Evolutionary conservation across 2,329 filamentous ascomycete species (phyloP), one percentile per base, ranked within the genome.

Genomic region (Calcarisporium arbuscula): DNA sequence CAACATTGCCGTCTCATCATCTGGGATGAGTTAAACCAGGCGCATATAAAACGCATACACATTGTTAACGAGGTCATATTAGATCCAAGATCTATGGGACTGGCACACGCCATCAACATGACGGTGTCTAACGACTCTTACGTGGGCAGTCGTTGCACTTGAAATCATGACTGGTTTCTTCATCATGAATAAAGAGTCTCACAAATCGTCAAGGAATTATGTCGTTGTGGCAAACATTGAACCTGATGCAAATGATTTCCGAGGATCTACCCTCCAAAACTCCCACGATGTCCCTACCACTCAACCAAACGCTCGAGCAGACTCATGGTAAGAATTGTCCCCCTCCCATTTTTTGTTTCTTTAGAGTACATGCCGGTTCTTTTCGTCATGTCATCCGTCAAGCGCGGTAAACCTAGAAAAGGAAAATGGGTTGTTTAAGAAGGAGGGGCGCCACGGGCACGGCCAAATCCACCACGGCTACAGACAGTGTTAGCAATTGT

Each of bases 401-500:
- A 58, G 56, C 63, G 54, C 63, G 54, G 61, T 61, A 57, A 61
- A 56, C 58, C 53, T 54, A 46, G 46, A 59, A 57, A 56, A 55
- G 56, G 54, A 35, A 19, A 54, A 55, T 49, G 54, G 32, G 50
- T 60, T 51, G 53, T 60, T 73, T 75, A 79, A 58, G 77, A 80
- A 52, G 77, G 69, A 61, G 83, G 78, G 68, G 70, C 79, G 60
- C 82, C 82, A 74, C 85, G 83, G 67, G 86, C 87, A 80, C 87
- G 85, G 64, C 87, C 88, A 64, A 83, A 84, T 60, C 85, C 85
- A 74, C 85, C 83, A 76, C 85, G 85, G 83, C 78, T 81, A 41
- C 7, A 34, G 30, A 39, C 30, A 36, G 35, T 32, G 57, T 70
- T 56, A 68, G 60, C 48, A 55, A 43, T 41, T 35, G 10, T 25